A percentile compares a stretch with the other conserved stretches of the same genome.
Evolutionary conservation across 2,329 filamentous ascomycete species (phyloP).

Genomic region (Cladophialophora chaetospira): DNA sequence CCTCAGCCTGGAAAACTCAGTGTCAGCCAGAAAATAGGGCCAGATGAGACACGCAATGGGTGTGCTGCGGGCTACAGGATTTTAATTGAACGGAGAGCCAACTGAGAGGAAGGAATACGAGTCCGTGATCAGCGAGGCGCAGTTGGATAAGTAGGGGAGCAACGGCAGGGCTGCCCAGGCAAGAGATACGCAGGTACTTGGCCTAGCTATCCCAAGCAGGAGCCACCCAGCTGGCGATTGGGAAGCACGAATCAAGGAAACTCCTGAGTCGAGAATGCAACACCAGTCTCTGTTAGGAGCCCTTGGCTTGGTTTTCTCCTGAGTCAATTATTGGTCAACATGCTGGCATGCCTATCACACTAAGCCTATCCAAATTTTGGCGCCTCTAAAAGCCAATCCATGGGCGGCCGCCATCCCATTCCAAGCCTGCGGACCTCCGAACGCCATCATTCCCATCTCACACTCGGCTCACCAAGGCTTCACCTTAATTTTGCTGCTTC

Average conservation of each 20-base stretch:
- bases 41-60: not conserved
- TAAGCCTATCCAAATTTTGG: not conserved
- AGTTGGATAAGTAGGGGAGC: not conserved
- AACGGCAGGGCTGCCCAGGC: too few species aligned
- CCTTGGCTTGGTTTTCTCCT: not conserved
- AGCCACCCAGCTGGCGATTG: not conserved
- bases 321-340: not conserved
- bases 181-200: conserved; percentile 5
- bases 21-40: conserved; percentile 9
- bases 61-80: not conserved
- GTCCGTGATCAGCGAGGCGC: conserved; percentile 20
- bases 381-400: not conserved
- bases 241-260: not conserved
- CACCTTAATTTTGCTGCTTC: not conserved
- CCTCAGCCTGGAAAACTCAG: conserved; percentile 11
- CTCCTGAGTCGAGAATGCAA: not conserved
- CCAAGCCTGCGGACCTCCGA: conserved; percentile 22
- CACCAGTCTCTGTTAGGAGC: not conserved
- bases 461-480: not conserved
- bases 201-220: not conserved
- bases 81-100: conserved; percentile 6
- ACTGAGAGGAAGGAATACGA: conserved; percentile 18
- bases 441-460: conserved; percentile 9
- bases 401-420: conserved; percentile 1
- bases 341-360: not conserved